Base-by-base conservation (phyloP, 2,329 filamentous ascomycete genomes). In the Cercospora brassicicola region DNA sequence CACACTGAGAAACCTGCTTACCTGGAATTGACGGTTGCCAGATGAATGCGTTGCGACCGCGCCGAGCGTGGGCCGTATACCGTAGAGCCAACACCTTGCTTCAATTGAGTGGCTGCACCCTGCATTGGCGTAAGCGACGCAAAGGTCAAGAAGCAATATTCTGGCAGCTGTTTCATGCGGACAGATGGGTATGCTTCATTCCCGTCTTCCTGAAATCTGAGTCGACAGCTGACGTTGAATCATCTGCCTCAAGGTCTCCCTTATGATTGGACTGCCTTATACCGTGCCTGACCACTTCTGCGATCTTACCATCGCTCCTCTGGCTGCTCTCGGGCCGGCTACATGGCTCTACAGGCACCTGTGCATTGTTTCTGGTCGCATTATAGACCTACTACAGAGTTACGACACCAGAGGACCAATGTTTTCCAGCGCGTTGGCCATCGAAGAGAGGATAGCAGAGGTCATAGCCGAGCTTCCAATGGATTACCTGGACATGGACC, bases 141-240 rank as follows among this genome's bases (percentile, higher is more conserved):
- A 60, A 67, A 36, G 57, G 30, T 53, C 60, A 68, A 6, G 63
- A 66, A 7, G n/a, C 26, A 4, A 26, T 71, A 1, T 71, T 71
- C 59, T 71, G 69, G 69, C 65, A 67, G 31, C 42, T 70, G 8
- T 71, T 71, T 28, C 67, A 70, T 42, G 65, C 67, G 4, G 69
- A 71, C 39, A 59, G 69, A 62, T 71, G 69, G 67, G 65, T 45
- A 61, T 26, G 36, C 1, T 13, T 33, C 2, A 33, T 33, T 11
- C 31, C 10, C 31, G 31, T 33, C 31, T 4, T 13, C 31, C 10
- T 33, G 31, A 0, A 33, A 33, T 11, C 10, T 0, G 31, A 11
- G 10, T 33, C 31, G 31, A 33, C 31, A 33, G 31, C 31, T 33
- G 10, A 33, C 31, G 31, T 13, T 33, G 4, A 13, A 11, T 33